These are phyloP conservation scores for Paraconiothyrium sp. DNA, from an alignment of 2,329 filamentous ascomycete species.

Conservation along the genomic window DNA sequence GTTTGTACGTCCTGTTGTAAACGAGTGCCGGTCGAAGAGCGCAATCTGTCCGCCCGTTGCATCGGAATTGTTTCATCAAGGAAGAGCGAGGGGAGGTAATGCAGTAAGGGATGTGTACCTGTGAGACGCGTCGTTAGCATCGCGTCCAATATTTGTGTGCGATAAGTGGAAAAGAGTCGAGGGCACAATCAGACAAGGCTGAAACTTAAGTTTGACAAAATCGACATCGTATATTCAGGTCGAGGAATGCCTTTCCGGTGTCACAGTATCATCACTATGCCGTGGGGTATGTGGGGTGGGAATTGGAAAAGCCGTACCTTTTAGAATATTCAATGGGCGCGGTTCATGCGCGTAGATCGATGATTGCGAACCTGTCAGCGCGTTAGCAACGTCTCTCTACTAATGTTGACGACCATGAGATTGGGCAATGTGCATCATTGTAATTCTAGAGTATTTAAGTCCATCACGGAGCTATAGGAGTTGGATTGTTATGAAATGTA, in stretches of 20 bases:
- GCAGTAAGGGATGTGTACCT: slow-evolving; percentile 44
- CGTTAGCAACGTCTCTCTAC: slow-evolving; percentile 29
- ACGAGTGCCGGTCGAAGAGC: slow-evolving; percentile 61
- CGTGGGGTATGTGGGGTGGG: slow-evolving; percentile 24
- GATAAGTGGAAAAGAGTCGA: slow-evolving; percentile 22
- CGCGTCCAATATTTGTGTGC: slow-evolving; percentile 22
- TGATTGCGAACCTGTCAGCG: slow-evolving; percentile 17
- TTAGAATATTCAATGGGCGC: slow-evolving; percentile 18
- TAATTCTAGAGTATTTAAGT: slow-evolving; percentile 65
- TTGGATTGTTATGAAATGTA: slow-evolving; percentile 64
- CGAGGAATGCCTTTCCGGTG: slow-evolving; percentile 75
- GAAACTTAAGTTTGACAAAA: slow-evolving; percentile 71
- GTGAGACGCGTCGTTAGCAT: slow-evolving; percentile 39
- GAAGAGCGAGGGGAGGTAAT: slow-evolving; percentile 30
- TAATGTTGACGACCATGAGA: slow-evolving; percentile 8
- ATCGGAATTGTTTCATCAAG: slow-evolving; percentile 70
- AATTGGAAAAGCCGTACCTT: slow-evolving; percentile 53
- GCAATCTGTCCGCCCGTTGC: slow-evolving; percentile 75
- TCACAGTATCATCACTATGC: slow-evolving; percentile 69
- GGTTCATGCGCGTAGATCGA: neutral
- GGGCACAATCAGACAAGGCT: slow-evolving; percentile 71
- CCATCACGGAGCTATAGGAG: slow-evolving; percentile 65
- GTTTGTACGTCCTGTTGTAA: slow-evolving; percentile 70
- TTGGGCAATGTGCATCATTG: slow-evolving; percentile 57
- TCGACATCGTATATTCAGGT: slow-evolving; percentile 72